Evolutionary conservation across 2,329 filamentous ascomycete genomes (phyloP).

Genomic region (Pseudopithomyces chartarum): DNA sequence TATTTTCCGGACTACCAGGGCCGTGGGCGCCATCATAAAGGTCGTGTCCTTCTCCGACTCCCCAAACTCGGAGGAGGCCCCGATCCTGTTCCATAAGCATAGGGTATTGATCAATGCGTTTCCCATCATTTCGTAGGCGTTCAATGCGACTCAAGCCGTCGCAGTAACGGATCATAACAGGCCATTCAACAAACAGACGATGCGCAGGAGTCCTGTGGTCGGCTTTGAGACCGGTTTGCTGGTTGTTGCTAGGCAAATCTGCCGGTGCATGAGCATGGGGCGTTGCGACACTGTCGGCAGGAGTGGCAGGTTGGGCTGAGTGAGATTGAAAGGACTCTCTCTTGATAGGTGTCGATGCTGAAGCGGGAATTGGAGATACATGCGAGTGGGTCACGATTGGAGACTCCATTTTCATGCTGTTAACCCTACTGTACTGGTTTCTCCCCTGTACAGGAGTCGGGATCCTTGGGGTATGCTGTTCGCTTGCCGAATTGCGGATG

Average conservation of each 20-base stretch:
- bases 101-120: conserved; percentile 65
- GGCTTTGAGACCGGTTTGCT: conserved; percentile 64
- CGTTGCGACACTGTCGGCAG: conserved; percentile 39
- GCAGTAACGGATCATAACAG: conserved; percentile 57
- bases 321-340: conserved; percentile 29
- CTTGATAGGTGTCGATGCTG: conserved; percentile 38
- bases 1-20: conserved; percentile 40
- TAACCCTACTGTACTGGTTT: conserved; percentile 30
- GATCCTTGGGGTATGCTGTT: conserved; percentile 31
- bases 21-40: conserved; percentile 55
- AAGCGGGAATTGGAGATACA: conserved; percentile 30
- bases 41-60: conserved; percentile 76
- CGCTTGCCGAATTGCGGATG: conserved; percentile 25
- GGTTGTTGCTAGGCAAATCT: conserved; percentile 16
- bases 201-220: conserved; percentile 93
- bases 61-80: conserved; percentile 75
- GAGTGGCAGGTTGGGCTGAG: conserved; percentile 37
- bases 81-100: conserved; percentile 75
- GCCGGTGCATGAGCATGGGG: conserved; percentile 23
- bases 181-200: conserved; percentile 73
- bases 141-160: conserved; percentile 51
- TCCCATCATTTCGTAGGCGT: conserved; percentile 75
- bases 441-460: conserved; percentile 37
- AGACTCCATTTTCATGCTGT: conserved; percentile 43
- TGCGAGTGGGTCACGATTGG: conserved; percentile 31